A percentile compares a stretch with the other conserved stretches of the same genome.
These are phyloP conservation scores for Ophiocordyceps polyrhachis-furcata DNA, from an alignment of 2,329 filamentous ascomycete genomes.

Conservation along the genomic window DNA sequence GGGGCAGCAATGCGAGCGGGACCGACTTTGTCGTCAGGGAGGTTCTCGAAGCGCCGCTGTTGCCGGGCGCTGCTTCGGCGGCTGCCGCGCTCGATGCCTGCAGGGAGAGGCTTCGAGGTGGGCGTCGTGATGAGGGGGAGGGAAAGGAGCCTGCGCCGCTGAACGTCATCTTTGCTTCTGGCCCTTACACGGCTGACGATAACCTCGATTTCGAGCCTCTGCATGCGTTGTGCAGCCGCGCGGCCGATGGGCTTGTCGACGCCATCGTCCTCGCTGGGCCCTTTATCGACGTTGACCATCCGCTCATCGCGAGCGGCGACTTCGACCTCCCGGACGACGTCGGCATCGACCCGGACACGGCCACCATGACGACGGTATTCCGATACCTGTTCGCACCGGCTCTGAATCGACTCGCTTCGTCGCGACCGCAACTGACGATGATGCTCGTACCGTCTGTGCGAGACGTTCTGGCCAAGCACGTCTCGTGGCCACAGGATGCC, in stretches of 20 bases:
- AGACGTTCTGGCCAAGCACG: slow-evolving; percentile 64
- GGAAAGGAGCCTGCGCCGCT: slow-evolving; percentile 40
- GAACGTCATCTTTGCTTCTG: slow-evolving; percentile 59
- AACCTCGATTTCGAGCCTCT: slow-evolving; percentile 83
- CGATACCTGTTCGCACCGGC: slow-evolving; percentile 58
- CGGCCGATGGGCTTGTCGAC: slow-evolving; percentile 58
- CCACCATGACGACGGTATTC: slow-evolving; percentile 70
- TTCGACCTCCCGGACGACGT: slow-evolving; percentile 55
- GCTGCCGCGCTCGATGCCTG: slow-evolving; percentile 46
- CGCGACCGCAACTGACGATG: slow-evolving; percentile 62
- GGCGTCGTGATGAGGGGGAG: slow-evolving; percentile 41
- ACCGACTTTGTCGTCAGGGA: slow-evolving; percentile 66
- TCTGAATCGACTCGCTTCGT: slow-evolving; percentile 48
- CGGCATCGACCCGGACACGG: slow-evolving; percentile 53
- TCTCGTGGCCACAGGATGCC: slow-evolving; percentile 57
- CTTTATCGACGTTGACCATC: slow-evolving; percentile 84
- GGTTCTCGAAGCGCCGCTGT: slow-evolving; percentile 53
- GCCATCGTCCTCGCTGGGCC: slow-evolving; percentile 66
- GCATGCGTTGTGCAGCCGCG: slow-evolving; percentile 60
- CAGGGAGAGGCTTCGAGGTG: slow-evolving; percentile 48
- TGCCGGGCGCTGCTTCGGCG: slow-evolving; percentile 55
- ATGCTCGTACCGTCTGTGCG: slow-evolving; percentile 69
- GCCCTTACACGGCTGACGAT: slow-evolving; percentile 83
- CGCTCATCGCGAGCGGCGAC: slow-evolving; percentile 63
- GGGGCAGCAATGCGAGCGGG: slow-evolving; percentile 74